Base-by-base conservation (phyloP, 179 eudicot species). In the Drosera spatulata region DNA sequence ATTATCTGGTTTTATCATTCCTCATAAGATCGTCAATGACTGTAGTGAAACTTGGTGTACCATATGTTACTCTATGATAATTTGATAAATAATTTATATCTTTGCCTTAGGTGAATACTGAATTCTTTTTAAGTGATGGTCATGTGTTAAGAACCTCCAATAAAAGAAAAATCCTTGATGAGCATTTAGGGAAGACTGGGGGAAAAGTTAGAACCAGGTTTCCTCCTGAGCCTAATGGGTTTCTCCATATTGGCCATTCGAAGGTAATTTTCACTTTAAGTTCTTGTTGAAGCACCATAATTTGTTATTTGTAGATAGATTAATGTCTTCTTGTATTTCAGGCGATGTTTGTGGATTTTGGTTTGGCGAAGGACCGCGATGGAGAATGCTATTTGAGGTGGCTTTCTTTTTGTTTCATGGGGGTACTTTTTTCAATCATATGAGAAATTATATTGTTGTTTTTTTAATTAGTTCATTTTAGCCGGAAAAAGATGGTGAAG, bases 321-420 rank as follows among this genome's bases (percentile, higher is more conserved):
- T 64, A 39, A 7, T 58, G 12, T 58, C n/a, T n/a, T n/a, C 15
- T 46, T 11, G 49, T 54, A 40, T 55, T 74, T 15, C 68, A 93
- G 99, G 99, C 99, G 41, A 93, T 89, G 95, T 93, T 89, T 77
- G 76, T 89, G 69, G 88, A 93, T 75, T 93, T 93, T 79, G 98
- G 95, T 61, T 75, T 91, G 70, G 98, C 98, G 40, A 89, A 89
- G 72, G 98, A 91, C 62, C 74, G 90, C 75, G 86, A 73, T 63
- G 98, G 96, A 64, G 62, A 78, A 72, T 91, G 96, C 83, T 91
- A 88, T 63, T 69, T 91, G 53, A 88, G 98, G 98, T 88, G n/a
- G n/a, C n/a, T n/a, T n/a, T n/a, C n/a, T n/a, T n/a, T n/a, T n/a
- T n/a, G n/a, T n/a, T n/a, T n/a, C n/a, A n/a, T n/a, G n/a, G n/a